Evolutionary conservation across 148 eudicot genomes (phyloP).

Genomic region (Agrostemma githago): DNA sequence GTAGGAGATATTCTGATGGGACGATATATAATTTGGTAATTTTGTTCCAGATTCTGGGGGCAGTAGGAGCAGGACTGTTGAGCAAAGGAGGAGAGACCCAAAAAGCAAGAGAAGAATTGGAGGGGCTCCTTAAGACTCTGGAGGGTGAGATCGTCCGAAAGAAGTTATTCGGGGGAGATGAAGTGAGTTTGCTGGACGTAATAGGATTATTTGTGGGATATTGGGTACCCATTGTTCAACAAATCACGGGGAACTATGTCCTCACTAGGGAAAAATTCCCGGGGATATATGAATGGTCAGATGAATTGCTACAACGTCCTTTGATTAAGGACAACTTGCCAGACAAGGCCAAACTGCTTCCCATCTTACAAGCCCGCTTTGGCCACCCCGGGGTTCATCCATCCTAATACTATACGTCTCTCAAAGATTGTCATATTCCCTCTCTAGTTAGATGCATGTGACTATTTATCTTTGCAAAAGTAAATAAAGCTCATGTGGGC

Average conservation of each 20-base stretch:
- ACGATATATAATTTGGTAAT: too few species aligned
- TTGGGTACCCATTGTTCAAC: constrained; percentile 18
- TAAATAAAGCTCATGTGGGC: too few species aligned
- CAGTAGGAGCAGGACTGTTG: not conserved
- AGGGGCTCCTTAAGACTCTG: constrained; percentile 9
- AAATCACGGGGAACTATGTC: not conserved
- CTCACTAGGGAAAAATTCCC: constrained; percentile 12
- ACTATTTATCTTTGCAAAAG: too few species aligned
- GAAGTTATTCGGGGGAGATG: constrained; percentile 26
- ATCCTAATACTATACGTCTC: too few species aligned
- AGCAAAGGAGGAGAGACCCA: constrained; percentile 6
- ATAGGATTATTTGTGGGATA: constrained; percentile 11
- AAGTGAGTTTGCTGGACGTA: constrained; percentile 22
- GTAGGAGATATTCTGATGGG: too few species aligned
- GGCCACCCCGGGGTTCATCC: too few species aligned
- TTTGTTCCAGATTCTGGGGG: not conserved
- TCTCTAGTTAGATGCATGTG: too few species aligned
- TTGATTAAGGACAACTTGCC: not conserved
- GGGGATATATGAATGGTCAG: constrained; percentile 10
- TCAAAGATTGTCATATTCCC: too few species aligned
- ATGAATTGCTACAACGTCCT: not conserved
- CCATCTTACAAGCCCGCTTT: not conserved
- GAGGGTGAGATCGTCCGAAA: constrained; percentile 26
- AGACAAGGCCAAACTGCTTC: not conserved
- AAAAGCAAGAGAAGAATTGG: constrained; percentile 18